A percentile compares a stretch with the other conserved stretches of the same genome.
These are phyloP conservation scores for Senna siamea DNA, from an alignment of 306 rosid species.

Conservation along the genomic window DNA sequence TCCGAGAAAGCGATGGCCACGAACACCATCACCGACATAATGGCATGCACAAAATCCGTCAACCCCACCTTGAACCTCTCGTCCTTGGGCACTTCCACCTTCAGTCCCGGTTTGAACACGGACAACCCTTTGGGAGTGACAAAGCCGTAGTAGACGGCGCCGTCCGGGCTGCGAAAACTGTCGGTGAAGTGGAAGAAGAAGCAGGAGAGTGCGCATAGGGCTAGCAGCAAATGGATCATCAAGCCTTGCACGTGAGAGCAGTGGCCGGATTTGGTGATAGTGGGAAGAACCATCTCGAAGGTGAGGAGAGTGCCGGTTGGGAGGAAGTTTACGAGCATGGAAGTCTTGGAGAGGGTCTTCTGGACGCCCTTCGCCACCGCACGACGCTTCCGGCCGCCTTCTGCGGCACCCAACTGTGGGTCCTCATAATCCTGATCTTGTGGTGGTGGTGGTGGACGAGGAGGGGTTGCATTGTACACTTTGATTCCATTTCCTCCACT, in stretches of 20 bases:
- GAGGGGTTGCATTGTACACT: conserved; percentile 58
- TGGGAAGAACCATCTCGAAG: conserved; percentile 82
- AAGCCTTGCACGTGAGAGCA: conserved; percentile 54
- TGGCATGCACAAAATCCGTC: conserved; percentile 70
- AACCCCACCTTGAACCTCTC: conserved; percentile 47
- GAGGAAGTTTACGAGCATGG: conserved; percentile 78
- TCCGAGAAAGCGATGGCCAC: conserved; percentile 80
- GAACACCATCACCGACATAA: conserved; percentile 81
- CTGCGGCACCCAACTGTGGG: not conserved
- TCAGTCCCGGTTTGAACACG: conserved; percentile 63
- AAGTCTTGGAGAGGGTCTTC: conserved; percentile 69
- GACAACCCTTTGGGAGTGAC: conserved; percentile 66
- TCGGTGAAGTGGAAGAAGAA: conserved; percentile 84
- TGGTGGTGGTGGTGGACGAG: not conserved
- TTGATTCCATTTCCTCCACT: conserved; percentile 51
- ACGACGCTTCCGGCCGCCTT: conserved; percentile 51
- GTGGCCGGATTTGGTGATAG: conserved; percentile 59
- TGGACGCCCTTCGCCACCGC: conserved; percentile 79
- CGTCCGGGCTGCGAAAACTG: conserved; percentile 65
- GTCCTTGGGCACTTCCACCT: conserved; percentile 53
- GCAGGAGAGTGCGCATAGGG: conserved; percentile 66
- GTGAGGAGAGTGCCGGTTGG: conserved; percentile 82
- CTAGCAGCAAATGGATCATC: conserved; percentile 57
- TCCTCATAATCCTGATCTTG: not conserved
- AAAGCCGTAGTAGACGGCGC: conserved; percentile 66